A percentile compares a stretch with the other conserved stretches of the same genome.
phyloP scores from a whole-genome alignment of 257 asterid species.

The Mitragyna speciosa region DNA sequence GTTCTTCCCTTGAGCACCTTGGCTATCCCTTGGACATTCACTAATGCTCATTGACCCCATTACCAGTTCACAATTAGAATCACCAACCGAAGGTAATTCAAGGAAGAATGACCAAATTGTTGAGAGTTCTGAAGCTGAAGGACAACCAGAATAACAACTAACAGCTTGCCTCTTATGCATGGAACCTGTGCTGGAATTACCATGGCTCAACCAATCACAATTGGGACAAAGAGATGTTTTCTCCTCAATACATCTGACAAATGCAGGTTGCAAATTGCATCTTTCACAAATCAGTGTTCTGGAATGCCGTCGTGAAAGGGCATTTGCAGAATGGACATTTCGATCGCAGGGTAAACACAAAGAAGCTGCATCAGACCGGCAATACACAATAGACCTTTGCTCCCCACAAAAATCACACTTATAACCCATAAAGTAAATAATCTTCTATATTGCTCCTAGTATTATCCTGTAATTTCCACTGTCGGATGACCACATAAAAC shows the following conservation, averaged over 20 bases:
- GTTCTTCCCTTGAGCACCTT: conserved; percentile 29
- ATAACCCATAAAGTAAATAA: conserved; percentile 57
- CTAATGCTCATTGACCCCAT: conserved; percentile 53
- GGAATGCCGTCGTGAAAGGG: conserved; percentile 77
- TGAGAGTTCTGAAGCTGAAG: conserved; percentile 79
- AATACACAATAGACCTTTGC: conserved; percentile 66
- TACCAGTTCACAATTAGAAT: conserved; percentile 54
- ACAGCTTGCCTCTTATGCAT: conserved; percentile 64
- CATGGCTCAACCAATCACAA: conserved; percentile 79
- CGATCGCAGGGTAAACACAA: conserved; percentile 89
- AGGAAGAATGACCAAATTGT: conserved; percentile 65
- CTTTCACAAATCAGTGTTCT: conserved; percentile 85
- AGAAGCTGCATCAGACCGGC: conserved; percentile 83
- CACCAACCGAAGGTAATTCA: conserved; percentile 46
- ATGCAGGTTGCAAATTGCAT: conserved; percentile 72
- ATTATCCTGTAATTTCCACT: conserved; percentile 12
- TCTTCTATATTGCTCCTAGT: not conserved
- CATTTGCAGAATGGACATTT: conserved; percentile 83
- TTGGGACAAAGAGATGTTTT: conserved; percentile 67
- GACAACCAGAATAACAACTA: conserved; percentile 77
- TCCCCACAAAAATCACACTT: conserved; percentile 85
- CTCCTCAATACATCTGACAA: conserved; percentile 66
- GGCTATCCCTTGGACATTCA: conserved; percentile 34
- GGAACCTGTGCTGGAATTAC: conserved; percentile 37
- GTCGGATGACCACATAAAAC: conserved; percentile 13